A percentile compares a stretch with the other conserved stretches of the same genome.
Evolutionary conservation across 106 monocot genomes (phyloP).

Genomic region (Hemerocallis citrina): DNA sequence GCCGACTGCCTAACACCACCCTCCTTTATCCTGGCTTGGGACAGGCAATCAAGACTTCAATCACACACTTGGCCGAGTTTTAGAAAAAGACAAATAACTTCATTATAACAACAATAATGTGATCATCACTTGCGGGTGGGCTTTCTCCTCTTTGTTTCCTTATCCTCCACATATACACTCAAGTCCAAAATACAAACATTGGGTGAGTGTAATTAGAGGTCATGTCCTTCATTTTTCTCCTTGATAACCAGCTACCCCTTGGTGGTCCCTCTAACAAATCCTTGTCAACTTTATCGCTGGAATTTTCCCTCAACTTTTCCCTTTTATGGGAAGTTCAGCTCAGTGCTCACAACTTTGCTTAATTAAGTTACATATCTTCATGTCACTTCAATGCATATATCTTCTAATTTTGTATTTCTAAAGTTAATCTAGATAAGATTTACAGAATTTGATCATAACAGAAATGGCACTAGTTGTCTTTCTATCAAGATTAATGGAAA

Average conservation of each 20-base stretch:
- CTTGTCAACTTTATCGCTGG: background rate
- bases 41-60: no score
- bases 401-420: background rate
- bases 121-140: no score
- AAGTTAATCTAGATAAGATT: conserved; percentile 7
- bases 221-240: background rate
- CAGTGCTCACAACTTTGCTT: background rate
- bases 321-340: background rate
- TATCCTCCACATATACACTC: conserved; percentile 3
- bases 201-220: background rate
- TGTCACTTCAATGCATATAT: conserved; percentile 2
- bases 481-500: background rate
- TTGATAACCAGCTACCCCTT: background rate
- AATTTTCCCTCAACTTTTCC: background rate
- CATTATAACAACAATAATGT: no score
- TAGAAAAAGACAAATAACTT: no score
- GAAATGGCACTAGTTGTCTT: background rate
- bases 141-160: conserved; percentile 1
- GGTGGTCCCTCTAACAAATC: background rate
- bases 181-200: background rate
- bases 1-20: no score
- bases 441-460: background rate
- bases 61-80: no score
- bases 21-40: no score
- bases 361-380: background rate